A percentile compares a stretch with the other conserved stretches of the same genome.
Conservation (phyloP, 2,329 filamentous ascomycete genomes). For the Microdochium nivale region DNA sequence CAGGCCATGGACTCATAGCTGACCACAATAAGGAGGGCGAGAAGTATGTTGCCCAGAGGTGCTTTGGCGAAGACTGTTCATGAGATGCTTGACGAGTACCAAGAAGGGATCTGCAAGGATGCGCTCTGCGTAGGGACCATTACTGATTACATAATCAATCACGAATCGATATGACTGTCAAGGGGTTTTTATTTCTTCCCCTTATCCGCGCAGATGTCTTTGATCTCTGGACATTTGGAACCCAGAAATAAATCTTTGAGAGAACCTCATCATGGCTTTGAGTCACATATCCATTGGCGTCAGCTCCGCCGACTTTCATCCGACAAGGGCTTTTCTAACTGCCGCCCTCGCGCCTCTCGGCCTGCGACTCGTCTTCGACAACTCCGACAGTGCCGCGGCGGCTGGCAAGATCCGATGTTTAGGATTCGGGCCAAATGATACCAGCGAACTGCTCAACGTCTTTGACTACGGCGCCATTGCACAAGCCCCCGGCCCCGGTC, state of each 20-base stretch:
- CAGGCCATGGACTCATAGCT: neutral
- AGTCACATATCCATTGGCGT: conserved; percentile 15
- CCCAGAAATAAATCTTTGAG: too few relatives aligned
- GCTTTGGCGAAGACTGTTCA: neutral
- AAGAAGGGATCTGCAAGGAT: too few relatives aligned
- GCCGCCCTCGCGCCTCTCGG: conserved; percentile 17
- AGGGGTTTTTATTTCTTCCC: too few relatives aligned
- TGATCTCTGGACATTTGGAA: too few relatives aligned
- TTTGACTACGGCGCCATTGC: conserved; percentile 16
- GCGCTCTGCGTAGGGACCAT: too few relatives aligned
- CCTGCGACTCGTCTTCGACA: conserved; percentile 16
- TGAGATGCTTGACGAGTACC: neutral
- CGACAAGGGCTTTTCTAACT: conserved; percentile 21
- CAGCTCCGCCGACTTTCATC: conserved; percentile 4
- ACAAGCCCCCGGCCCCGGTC: conserved; percentile 15
- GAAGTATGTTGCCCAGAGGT: neutral
- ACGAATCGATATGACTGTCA: too few relatives aligned
- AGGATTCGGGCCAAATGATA: conserved; percentile 17
- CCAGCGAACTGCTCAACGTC: conserved; percentile 19
- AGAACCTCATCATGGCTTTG: too few relatives aligned
- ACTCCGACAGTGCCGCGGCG: conserved; percentile 12
- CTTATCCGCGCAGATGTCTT: too few relatives aligned
- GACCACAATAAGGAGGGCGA: neutral
- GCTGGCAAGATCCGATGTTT: conserved; percentile 11
- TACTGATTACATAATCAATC: too few relatives aligned